These are phyloP conservation scores for Marchantia paleacea DNA, from an alignment of 225 moss, liverwort and hornwort genomes.

Conservation along the genomic window DNA sequence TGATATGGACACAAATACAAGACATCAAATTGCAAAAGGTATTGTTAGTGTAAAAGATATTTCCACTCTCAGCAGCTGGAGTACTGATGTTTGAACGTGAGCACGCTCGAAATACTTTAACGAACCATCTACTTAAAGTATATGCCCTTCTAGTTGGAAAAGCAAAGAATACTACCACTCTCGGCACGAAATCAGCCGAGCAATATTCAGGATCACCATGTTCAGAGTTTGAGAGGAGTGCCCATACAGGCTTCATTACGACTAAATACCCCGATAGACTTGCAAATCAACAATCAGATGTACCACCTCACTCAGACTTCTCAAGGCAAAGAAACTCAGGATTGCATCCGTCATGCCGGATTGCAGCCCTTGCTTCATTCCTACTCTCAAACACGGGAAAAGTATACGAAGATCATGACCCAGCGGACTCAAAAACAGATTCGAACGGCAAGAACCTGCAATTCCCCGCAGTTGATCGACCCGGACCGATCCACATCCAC, in stretches of 20 bases:
- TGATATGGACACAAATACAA: not conserved
- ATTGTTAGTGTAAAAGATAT: no score
- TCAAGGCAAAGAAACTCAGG: not conserved
- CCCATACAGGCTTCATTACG: not conserved
- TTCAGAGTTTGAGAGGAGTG: no score
- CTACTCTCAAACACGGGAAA: not conserved
- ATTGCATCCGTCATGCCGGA: no score
- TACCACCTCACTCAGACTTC: not conserved
- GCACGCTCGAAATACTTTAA: not conserved
- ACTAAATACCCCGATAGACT: no score
- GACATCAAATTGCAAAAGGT: not conserved
- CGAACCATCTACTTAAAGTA: not conserved
- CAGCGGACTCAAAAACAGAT: not conserved
- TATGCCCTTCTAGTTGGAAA: not conserved
- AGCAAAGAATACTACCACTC: no score
- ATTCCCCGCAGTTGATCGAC: constrained; percentile 34
- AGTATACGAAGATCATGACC: not conserved
- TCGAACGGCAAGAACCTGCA: constrained; percentile 25
- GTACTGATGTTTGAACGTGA: no score
- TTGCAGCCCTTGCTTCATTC: no score
- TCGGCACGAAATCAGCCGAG: no score
- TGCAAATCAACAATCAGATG: not conserved
- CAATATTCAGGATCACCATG: no score
- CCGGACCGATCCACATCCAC: constrained; percentile 46
- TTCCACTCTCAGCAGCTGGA: no score